Conservation (phyloP, 2,329 filamentous ascomycete genomes). For the Fusarium sp. region DNA sequence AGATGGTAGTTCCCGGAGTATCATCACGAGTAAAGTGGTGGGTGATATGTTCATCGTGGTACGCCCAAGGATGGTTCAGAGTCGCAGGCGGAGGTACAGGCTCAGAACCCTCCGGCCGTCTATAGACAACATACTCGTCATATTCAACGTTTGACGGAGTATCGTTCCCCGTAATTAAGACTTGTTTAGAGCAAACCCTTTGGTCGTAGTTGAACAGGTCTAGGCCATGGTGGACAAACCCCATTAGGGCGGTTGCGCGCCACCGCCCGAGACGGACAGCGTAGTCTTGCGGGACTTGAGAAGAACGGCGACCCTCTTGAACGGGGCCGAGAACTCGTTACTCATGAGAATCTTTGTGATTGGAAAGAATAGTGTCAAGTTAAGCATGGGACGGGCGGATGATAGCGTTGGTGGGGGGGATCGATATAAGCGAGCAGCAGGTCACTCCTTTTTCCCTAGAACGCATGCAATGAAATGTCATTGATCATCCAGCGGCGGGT, state of each 20-base stretch:
- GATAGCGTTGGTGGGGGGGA: conserved; percentile 3
- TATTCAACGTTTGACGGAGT: conserved; percentile 53
- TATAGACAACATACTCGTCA: conserved; percentile 56
- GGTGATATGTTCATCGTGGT: conserved; percentile 47
- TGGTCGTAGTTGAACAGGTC: conserved; percentile 56
- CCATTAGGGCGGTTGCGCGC: conserved; percentile 45
- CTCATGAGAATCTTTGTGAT: conserved; percentile 38
- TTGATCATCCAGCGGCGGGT: conserved; percentile 22
- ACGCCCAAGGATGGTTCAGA: conserved; percentile 9
- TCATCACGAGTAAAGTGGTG: conserved; percentile 53
- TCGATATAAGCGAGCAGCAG: conserved; percentile 9
- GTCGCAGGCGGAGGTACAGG: conserved; percentile 11
- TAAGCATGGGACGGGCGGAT: neutral
- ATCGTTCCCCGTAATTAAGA: conserved; percentile 50
- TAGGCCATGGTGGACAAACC: conserved; percentile 47
- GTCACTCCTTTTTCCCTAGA: neutral
- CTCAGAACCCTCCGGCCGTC: conserved; percentile 36
- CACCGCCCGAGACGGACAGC: conserved; percentile 43
- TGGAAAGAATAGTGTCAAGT: neutral
- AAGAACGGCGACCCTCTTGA: conserved; percentile 43
- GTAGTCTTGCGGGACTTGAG: conserved; percentile 42
- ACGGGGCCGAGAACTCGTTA: conserved; percentile 40
- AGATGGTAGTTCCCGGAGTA: conserved; percentile 48
- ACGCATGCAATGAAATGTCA: conserved; percentile 3
- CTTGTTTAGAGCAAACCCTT: conserved; percentile 49